Evolutionary conservation across 148 eudicot genomes (phyloP).

Genomic region (Chenopodium berlandieri): DNA sequence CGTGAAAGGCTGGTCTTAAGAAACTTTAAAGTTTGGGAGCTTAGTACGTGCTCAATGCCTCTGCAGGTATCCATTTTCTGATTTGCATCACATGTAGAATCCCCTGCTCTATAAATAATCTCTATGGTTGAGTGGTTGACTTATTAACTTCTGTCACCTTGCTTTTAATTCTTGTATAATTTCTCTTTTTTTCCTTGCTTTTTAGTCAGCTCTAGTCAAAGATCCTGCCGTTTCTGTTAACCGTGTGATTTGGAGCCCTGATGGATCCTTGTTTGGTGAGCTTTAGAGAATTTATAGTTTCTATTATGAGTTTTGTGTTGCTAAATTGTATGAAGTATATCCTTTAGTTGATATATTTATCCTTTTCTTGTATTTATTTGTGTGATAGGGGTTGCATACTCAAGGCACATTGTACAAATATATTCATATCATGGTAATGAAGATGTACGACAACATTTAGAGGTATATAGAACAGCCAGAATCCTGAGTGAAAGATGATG

Average conservation of each 20-base stretch:
- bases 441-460: slow-evolving; percentile 66
- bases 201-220: slow-evolving; percentile 68
- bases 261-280: slow-evolving; percentile 86
- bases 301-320: background rate
- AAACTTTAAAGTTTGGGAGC: slow-evolving; percentile 74
- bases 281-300: slow-evolving; percentile 3
- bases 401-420: slow-evolving; percentile 76
- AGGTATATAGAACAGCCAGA: slow-evolving; percentile 44
- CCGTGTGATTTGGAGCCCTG: slow-evolving; percentile 93
- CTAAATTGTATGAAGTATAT: background rate
- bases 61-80: slow-evolving; percentile 44
- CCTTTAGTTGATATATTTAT: background rate
- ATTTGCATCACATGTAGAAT: background rate
- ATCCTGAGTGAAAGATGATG: background rate
- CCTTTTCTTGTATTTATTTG: background rate
- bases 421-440: slow-evolving; percentile 64
- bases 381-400: slow-evolving; percentile 79
- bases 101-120: too few relatives aligned
- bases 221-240: slow-evolving; percentile 79
- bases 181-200: slow-evolving; percentile 14
- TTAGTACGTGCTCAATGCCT: slow-evolving; percentile 56
- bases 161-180: slow-evolving; percentile 6
- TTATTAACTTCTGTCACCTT: background rate
- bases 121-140: too few relatives aligned
- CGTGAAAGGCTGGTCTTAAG: slow-evolving; percentile 63